Conservation (phyloP, 495 filamentous ascomycete species). For the Penicillium argentinense region DNA sequence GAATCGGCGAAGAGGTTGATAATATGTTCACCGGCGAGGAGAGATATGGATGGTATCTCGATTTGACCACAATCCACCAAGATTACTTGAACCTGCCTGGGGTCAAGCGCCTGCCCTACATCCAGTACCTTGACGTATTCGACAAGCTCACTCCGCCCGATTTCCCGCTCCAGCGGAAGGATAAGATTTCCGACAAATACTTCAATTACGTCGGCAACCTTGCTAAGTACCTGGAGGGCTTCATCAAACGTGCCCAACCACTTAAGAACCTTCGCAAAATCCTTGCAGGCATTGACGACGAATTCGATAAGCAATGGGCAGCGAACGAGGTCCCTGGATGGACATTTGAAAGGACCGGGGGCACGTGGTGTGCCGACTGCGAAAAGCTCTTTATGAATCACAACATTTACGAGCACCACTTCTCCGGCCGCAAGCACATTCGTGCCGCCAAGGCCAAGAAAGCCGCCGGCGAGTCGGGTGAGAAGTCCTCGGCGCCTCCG, state of each 20-base stretch:
- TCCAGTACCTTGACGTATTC: constrained; percentile 88
- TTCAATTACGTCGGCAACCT: constrained; percentile 84
- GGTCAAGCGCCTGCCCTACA: constrained; percentile 78
- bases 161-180: constrained; percentile 66
- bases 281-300: constrained; percentile 68
- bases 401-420: constrained; percentile 87
- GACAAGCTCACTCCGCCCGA: constrained; percentile 77
- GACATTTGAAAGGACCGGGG: constrained; percentile 64
- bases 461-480: constrained; percentile 35
- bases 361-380: constrained; percentile 84
- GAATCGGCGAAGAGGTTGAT: constrained; percentile 66
- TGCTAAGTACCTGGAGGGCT: constrained; percentile 79
- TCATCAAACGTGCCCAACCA: constrained; percentile 76
- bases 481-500: constrained; percentile 21
- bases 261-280: constrained; percentile 81
- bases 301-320: constrained; percentile 83
- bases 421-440: constrained; percentile 89
- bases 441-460: constrained; percentile 67
- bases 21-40: constrained; percentile 96
- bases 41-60: constrained; percentile 84
- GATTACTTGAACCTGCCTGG: constrained; percentile 85
- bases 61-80: constrained; percentile 81
- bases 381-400: constrained; percentile 94
- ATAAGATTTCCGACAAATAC: constrained; percentile 89
- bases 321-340: constrained; percentile 78